Conservation (phyloP, 164 flowering plant genomes). For the Euptelea pleiosperma region DNA sequence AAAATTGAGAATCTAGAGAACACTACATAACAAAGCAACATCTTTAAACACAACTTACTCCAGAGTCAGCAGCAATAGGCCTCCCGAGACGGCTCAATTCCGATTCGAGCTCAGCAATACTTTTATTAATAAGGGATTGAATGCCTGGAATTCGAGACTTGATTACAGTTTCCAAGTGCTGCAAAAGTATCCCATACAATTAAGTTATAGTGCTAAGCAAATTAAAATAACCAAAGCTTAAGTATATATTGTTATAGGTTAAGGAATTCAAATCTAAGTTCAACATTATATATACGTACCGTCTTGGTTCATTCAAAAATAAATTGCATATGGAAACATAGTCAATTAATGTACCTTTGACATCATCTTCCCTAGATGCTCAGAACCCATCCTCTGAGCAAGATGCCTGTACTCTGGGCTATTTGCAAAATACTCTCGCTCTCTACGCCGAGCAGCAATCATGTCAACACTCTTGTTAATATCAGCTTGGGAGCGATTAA, state of each 20-base stretch:
- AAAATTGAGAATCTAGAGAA: too few relatives aligned
- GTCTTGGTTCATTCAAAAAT: too few relatives aligned
- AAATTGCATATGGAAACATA: too few relatives aligned
- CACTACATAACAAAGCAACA: too few relatives aligned
- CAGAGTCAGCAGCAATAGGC: slow-evolving; percentile 81
- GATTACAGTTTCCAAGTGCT: slow-evolving; percentile 86
- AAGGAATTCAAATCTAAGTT: too few relatives aligned
- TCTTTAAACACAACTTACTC: slow-evolving; percentile 67
- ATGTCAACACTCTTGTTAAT: too few relatives aligned
- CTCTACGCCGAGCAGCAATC: slow-evolving; percentile 81
- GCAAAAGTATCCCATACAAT: slow-evolving; percentile 19
- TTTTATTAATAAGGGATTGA: slow-evolving; percentile 75
- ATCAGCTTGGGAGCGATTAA: slow-evolving; percentile 87
- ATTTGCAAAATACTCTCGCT: slow-evolving; percentile 63
- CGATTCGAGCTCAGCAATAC: slow-evolving; percentile 66
- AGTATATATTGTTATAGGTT: too few relatives aligned
- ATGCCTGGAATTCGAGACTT: slow-evolving; percentile 80
- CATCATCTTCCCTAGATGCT: slow-evolving; percentile 72
- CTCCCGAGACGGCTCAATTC: slow-evolving; percentile 82
- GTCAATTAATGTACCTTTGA: slow-evolving; percentile 83
- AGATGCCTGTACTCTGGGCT: slow-evolving; percentile 74
- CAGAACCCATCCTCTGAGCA: slow-evolving; percentile 79
- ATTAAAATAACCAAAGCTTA: neutral
- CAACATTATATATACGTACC: too few relatives aligned
- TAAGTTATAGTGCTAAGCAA: neutral